phyloP scores from a whole-genome alignment of 495 filamentous ascomycete species.

The Pyrenopolyporus hunteri region DNA sequence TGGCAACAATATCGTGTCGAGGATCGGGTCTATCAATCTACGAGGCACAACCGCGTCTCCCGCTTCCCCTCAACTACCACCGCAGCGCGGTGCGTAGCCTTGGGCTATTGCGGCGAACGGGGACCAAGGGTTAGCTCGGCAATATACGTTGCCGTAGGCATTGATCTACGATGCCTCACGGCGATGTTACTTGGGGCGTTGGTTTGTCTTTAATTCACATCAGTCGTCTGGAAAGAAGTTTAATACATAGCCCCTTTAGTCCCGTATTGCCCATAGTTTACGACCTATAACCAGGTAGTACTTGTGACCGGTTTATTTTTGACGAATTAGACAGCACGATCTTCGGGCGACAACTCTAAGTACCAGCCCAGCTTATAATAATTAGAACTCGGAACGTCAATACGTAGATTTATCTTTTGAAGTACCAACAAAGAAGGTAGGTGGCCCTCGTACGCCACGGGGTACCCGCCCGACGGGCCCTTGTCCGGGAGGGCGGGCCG shows the following conservation, averaged over 20 bases:
- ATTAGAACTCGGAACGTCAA: too few relatives aligned
- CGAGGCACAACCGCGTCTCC: constrained; percentile 41
- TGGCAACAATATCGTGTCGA: constrained; percentile 85
- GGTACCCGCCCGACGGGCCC: background rate
- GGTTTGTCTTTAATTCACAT: constrained; percentile 18
- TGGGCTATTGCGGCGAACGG: background rate
- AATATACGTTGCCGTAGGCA: background rate
- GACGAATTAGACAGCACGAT: background rate
- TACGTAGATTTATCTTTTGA: background rate
- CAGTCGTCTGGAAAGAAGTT: constrained; percentile 21
- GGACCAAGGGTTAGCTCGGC: background rate
- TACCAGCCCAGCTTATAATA: too few relatives aligned
- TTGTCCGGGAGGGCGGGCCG: constrained; percentile 12
- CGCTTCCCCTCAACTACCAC: constrained; percentile 32
- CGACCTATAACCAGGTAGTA: too few relatives aligned
- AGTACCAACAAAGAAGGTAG: too few relatives aligned
- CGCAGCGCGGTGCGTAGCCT: constrained; percentile 27
- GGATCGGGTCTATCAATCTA: constrained; percentile 78
- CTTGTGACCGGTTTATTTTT: too few relatives aligned
- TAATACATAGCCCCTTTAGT: constrained; percentile 15
- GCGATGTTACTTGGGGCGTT: background rate
- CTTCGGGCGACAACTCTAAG: too few relatives aligned
- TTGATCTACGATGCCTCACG: background rate
- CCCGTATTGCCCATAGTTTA: background rate
- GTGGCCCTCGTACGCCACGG: too few relatives aligned